Evolutionary conservation across 139 green algal genomes (phyloP).

Genomic region (Closterium sp.): DNA sequence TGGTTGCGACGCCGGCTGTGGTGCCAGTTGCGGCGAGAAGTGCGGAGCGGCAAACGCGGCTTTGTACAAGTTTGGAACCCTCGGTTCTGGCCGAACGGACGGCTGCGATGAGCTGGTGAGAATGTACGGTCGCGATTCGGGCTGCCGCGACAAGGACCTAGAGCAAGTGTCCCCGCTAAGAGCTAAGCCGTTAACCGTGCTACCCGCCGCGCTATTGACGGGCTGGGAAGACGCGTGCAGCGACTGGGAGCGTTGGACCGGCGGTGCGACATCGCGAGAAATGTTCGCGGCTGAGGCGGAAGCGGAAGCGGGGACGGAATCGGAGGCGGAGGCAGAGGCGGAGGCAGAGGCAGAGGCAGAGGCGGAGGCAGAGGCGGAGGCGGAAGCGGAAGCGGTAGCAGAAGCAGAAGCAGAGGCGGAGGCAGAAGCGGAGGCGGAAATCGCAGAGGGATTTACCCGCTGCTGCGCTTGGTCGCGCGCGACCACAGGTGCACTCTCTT

Average conservation of each 20-base stretch:
- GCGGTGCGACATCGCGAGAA: not conserved
- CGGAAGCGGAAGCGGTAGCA: too few species aligned
- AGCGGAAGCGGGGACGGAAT: not conserved
- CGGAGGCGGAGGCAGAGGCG: too few species aligned
- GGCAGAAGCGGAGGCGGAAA: not conserved
- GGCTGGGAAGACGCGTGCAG: not conserved
- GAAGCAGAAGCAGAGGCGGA: not conserved
- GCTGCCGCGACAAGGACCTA: not conserved
- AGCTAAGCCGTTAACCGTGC: not conserved
- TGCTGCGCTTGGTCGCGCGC: not conserved
- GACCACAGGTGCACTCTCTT: not conserved
- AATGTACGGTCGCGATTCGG: not conserved
- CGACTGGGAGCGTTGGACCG: not conserved
- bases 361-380: too few species aligned
- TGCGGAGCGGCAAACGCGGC: not conserved
- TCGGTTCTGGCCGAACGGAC: not conserved
- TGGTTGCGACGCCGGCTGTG: not conserved
- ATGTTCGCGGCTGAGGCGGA: not conserved
- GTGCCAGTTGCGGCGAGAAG: not conserved
- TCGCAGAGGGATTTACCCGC: not conserved
- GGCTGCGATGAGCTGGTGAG: not conserved
- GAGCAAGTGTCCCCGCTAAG: not conserved
- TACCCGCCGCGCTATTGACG: not conserved
- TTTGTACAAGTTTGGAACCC: not conserved
- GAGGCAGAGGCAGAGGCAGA: too few species aligned